Conservation (phyloP, 169 alveolate genomes). For the Plasmodium gonderi region DNA sequence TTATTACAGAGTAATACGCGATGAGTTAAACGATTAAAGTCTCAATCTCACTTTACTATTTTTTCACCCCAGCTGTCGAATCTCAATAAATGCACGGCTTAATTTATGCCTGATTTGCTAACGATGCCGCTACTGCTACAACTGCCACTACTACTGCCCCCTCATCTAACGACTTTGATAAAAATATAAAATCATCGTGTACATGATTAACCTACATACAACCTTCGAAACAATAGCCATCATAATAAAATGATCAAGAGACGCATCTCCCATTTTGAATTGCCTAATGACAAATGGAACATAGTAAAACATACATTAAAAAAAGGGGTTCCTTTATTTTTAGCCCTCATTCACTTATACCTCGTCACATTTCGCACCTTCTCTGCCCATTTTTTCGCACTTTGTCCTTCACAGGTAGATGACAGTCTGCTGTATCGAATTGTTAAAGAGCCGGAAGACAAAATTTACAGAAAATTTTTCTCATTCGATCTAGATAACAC, state of each 20-base stretch:
- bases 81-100: not conserved
- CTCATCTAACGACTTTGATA: not conserved
- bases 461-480: constrained; percentile 26
- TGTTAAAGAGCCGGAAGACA: constrained; percentile 45
- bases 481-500: constrained; percentile 69
- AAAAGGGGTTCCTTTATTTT: not conserved
- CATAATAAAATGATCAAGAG: constrained; percentile 28
- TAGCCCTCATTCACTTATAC: not conserved
- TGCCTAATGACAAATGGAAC: constrained; percentile 54
- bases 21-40: not conserved
- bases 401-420: constrained; percentile 23
- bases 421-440: constrained; percentile 64
- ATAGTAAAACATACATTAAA: constrained; percentile 15
- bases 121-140: not conserved
- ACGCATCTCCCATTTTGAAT: constrained; percentile 19
- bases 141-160: not conserved
- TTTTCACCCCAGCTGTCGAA: not conserved
- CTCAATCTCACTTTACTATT: not conserved
- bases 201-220: too few relatives aligned
- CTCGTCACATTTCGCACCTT: not conserved
- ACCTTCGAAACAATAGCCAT: not conserved
- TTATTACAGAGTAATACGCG: not conserved
- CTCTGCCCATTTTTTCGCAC: not conserved
- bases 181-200: too few relatives aligned
- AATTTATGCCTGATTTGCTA: not conserved